Percentiles rank a stretch among this genome's conserved stretches.
Conservation (phyloP, 2,329 filamentous ascomycete species). For the Penicillium paneum region DNA sequence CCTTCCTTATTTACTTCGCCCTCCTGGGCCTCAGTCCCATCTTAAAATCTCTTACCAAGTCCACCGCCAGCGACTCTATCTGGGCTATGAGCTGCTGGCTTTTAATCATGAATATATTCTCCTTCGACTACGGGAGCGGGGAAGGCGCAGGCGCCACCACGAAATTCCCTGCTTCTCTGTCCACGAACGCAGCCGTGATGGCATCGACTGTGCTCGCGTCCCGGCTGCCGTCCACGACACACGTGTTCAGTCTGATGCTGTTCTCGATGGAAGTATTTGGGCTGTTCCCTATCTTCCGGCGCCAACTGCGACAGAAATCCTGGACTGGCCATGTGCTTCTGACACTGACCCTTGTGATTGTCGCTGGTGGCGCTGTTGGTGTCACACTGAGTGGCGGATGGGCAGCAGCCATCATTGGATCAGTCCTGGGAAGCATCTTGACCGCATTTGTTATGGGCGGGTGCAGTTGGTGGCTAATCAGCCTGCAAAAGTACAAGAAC, state of each 20-base stretch:
- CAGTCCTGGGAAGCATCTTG: constrained; percentile 70
- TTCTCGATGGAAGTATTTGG: constrained; percentile 98
- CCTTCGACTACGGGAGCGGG: constrained; percentile 85
- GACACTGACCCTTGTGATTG: constrained; percentile 71
- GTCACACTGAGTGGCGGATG: constrained; percentile 56
- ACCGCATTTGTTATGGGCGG: constrained; percentile 80
- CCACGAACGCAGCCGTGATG: constrained; percentile 95
- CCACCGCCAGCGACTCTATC: constrained; percentile 89
- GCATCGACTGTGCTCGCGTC: constrained; percentile 91
- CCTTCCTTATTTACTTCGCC: constrained; percentile 86
- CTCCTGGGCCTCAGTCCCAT: constrained; percentile 90
- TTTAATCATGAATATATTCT: constrained; percentile 92
- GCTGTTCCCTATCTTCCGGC: constrained; percentile 93
- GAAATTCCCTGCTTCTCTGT: constrained; percentile 63
- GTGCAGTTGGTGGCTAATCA: constrained; percentile 97
- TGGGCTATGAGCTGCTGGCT: constrained; percentile 96
- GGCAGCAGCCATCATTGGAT: constrained; percentile 63
- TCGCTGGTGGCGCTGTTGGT: constrained; percentile 75
- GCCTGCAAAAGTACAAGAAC: constrained; percentile 97
- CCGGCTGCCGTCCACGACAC: constrained; percentile 80
- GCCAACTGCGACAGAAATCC: constrained; percentile 76
- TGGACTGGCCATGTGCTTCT: constrained; percentile 77
- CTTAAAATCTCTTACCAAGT: constrained; percentile 90
- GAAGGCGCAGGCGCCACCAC: constrained; percentile 43
- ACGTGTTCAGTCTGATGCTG: constrained; percentile 90